These are phyloP conservation scores for Mucor irregularis DNA, from an alignment of 371 early-diverging fungal species.

Conservation along the genomic window DNA sequence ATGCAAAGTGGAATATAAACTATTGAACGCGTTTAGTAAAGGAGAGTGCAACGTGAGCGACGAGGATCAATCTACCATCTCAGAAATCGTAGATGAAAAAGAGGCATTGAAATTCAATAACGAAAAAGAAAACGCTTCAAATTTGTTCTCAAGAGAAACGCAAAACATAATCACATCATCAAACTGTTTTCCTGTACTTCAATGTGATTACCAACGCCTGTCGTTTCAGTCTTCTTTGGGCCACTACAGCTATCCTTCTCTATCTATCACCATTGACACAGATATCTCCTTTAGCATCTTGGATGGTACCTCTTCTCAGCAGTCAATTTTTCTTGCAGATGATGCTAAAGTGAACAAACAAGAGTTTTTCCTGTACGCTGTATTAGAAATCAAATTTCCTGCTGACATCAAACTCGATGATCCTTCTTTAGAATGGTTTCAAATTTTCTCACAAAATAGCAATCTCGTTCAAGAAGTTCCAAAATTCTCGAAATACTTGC, in stretches of 20 bases:
- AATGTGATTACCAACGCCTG: background rate
- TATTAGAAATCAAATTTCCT: conserved; percentile 4
- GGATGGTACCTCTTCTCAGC: too few species aligned
- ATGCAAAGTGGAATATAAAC: background rate
- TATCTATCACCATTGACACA: conserved; percentile 9
- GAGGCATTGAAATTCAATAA: background rate
- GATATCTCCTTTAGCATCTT: too few species aligned
- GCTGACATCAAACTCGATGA: background rate
- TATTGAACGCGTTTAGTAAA: background rate
- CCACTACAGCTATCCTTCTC: too few species aligned
- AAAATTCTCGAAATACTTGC: conserved; percentile 7
- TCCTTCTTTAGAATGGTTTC: background rate
- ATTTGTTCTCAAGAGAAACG: too few species aligned
- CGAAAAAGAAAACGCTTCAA: too few species aligned
- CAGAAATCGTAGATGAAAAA: background rate
- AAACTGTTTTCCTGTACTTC: too few species aligned
- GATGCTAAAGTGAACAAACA: background rate
- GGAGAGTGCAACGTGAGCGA: background rate
- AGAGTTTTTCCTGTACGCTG: background rate
- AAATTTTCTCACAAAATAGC: conserved; percentile 2
- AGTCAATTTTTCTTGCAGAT: background rate
- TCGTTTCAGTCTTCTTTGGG: background rate
- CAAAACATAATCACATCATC: too few species aligned
- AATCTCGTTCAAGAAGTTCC: conserved; percentile 1
- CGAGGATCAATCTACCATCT: background rate